Evolutionary conservation across 805 yeast species (phyloP), one percentile per base, ranked within the genome.

Genomic region (Wickerhamiella kurtzmanii): DNA sequence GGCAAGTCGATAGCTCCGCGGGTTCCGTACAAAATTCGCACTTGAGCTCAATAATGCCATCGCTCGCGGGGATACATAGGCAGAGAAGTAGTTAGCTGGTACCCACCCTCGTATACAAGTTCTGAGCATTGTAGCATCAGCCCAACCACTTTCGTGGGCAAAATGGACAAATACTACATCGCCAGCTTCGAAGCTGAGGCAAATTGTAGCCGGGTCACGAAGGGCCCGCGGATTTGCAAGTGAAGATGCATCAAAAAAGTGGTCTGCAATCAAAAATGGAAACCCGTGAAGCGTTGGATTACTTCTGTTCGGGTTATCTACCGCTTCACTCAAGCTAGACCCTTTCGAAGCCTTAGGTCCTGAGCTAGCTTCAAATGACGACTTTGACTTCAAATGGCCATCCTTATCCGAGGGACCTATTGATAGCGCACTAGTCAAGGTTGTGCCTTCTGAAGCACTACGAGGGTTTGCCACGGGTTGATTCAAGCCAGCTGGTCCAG

Each of bases 81-180:
- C 62, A 37, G 57, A 55, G 51, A 67, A 67, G 52, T 64, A 67
- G 55, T 66, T 66, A 35, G 65, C 57, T 17, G 72, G 71, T 32
- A 68, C 58, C 72, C 72, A 68, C 40, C 72, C 72, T 11, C 70
- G 59, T 15, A 55, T 54, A 45, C 64, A 65, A 2, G 64, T 51
- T 21, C 56, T 47, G 18, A 66, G 58, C 37, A 63, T 50, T 3
- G 70, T 63, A 8, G 67, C 71, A 47, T 68, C 70, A 21, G 65
- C 68, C 72, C 72, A 68, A 44, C 72, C 72, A 2, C 68, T 57
- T n/a, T 60, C 44, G 48, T 67, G 70, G n/a, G 63, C 54, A 16
- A 62, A 55, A 49, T 67, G 70, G 22, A 66, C 56, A 39, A 61
- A 53, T 6, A 63, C 62, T 25, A 67, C 51, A 43, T 67, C 71